Percentiles rank a stretch among this genome's conserved stretches.
These are phyloP conservation scores for Trichophyton simii DNA, from an alignment of 2,329 filamentous ascomycete genomes.

Conservation along the genomic window DNA sequence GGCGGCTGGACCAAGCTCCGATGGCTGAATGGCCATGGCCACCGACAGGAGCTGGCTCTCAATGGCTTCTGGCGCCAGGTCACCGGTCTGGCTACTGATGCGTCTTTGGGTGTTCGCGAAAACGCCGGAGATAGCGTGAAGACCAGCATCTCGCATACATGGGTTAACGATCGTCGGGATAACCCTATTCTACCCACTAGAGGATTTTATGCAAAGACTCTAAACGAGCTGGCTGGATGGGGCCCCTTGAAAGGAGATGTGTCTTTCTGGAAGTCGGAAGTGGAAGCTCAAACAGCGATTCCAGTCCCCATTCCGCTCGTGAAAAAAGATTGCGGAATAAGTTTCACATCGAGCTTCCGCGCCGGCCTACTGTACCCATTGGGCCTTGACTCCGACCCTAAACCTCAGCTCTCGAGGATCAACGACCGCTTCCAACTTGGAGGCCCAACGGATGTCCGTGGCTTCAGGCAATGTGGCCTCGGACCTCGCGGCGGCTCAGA, in stretches of 20 bases:
- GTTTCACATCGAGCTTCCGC: constrained; percentile 68
- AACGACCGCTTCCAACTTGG: constrained; percentile 94
- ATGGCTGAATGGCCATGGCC: constrained; percentile 54
- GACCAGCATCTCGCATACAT: constrained; percentile 71
- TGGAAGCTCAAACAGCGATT: constrained; percentile 65
- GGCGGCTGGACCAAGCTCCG: constrained; percentile 64
- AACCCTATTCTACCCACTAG: constrained; percentile 70
- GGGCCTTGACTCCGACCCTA: constrained; percentile 44
- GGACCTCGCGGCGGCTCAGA: constrained; percentile 79
- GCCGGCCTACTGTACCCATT: constrained; percentile 76
- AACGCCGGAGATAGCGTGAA: constrained; percentile 89
- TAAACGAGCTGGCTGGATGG: constrained; percentile 74
- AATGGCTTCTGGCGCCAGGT: constrained; percentile 77
- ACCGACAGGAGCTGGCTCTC: constrained; percentile 68
- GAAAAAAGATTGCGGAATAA: constrained; percentile 61
- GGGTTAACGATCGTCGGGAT: constrained; percentile 67
- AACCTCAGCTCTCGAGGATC: constrained; percentile 58
- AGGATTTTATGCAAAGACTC: constrained; percentile 68
- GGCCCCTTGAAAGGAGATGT: constrained; percentile 78
- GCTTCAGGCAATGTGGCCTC: constrained; percentile 79
- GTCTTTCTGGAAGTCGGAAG: constrained; percentile 83
- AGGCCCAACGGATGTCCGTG: constrained; percentile 85
- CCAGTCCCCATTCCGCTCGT: constrained; percentile 60
- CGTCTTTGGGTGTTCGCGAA: constrained; percentile 66
- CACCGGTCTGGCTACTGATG: constrained; percentile 61